phyloP scores from a whole-genome alignment of 805 yeast genomes.

The Millerozyma miso region DNA sequence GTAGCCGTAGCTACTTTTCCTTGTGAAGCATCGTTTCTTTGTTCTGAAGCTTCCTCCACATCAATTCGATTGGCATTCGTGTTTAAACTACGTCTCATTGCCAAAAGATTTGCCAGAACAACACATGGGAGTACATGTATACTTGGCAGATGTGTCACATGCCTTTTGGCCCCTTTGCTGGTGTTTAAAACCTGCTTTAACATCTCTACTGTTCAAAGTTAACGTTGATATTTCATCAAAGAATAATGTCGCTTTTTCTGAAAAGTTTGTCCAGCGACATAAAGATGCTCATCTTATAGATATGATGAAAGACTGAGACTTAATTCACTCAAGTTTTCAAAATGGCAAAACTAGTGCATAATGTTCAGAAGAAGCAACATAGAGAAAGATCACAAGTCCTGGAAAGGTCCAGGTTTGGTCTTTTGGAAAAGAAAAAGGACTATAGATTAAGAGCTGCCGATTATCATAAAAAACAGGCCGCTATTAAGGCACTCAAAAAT shows the following conservation, averaged over 20 bases:
- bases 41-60: background rate
- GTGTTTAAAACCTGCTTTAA: background rate
- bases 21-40: background rate
- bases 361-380: constrained; percentile 94
- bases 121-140: background rate
- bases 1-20: background rate
- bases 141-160: background rate
- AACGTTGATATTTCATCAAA: background rate
- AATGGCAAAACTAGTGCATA: constrained; percentile 81
- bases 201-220: background rate
- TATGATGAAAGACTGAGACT: background rate
- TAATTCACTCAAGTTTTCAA: background rate
- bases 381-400: constrained; percentile 87
- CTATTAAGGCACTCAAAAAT: constrained; percentile 63
- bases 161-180: background rate
- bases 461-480: constrained; percentile 56
- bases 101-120: background rate
- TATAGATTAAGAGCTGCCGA: constrained; percentile 50
- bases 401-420: constrained; percentile 70
- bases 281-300: background rate
- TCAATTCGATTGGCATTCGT: background rate
- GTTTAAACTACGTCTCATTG: background rate
- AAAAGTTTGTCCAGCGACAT: background rate
- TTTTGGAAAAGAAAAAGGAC: constrained; percentile 80
- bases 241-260: background rate